These are phyloP conservation scores for Chlamydomonas reinhardtii DNA, from an alignment of 163 green algal species.

Conservation along the genomic window DNA sequence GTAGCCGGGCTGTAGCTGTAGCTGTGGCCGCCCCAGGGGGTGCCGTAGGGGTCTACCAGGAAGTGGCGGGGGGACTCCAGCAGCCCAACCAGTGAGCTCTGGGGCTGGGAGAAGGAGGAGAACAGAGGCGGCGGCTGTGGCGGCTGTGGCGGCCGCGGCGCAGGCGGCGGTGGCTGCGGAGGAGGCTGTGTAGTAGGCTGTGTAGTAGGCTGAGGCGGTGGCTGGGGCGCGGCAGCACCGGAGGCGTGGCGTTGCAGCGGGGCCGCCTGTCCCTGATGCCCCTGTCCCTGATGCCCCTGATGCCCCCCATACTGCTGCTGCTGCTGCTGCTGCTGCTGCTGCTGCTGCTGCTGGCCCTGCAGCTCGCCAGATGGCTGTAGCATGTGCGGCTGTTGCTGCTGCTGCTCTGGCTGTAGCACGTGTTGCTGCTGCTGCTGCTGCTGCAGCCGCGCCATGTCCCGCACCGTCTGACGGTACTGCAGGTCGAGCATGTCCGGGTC, in stretches of 20 bases:
- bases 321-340: background rate
- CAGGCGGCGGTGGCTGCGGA: too few relatives aligned
- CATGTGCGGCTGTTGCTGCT: background rate
- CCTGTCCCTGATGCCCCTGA: background rate
- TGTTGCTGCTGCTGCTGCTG: background rate
- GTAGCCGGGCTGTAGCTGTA: too few relatives aligned
- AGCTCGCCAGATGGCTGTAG: background rate
- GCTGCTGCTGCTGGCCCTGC: background rate
- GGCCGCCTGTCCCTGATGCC: background rate
- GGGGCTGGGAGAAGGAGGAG: background rate
- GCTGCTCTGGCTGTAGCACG: too few relatives aligned
- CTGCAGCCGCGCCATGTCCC: conserved; percentile 17
- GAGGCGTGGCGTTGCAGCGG: background rate
- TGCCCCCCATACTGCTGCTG: background rate
- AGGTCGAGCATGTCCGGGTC: conserved; percentile 13
- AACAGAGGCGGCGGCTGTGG: background rate
- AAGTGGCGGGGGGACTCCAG: background rate
- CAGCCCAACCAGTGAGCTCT: background rate
- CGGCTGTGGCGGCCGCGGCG: background rate
- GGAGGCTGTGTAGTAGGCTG: background rate
- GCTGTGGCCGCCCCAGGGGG: too few relatives aligned
- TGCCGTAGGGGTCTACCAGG: background rate
- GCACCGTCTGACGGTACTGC: conserved; percentile 31
- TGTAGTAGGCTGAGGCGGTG: too few relatives aligned
- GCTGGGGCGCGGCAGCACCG: too few relatives aligned